phyloP scores from a whole-genome alignment of 345 rosid genomes.

The Corchorus capsularis region DNA sequence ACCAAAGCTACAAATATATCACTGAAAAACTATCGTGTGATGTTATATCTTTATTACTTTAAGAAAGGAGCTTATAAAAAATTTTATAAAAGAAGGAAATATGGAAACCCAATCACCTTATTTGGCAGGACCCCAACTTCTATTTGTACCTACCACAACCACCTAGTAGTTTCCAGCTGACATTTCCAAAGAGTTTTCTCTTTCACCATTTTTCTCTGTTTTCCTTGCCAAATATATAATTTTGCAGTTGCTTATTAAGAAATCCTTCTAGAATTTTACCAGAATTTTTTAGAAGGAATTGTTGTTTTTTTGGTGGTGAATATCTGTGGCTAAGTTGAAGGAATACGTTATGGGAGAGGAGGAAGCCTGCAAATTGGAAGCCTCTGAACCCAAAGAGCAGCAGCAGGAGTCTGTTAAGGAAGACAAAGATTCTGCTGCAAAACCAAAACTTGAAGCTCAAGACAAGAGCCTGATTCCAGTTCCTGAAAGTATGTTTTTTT shows the following conservation, averaged over 20 bases:
- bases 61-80: not conserved
- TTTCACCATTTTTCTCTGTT: not conserved
- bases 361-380: constrained; percentile 27
- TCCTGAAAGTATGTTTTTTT: constrained; percentile 25
- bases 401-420: constrained; percentile 11
- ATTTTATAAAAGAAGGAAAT: not conserved
- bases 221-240: not conserved
- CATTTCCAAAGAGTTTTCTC: constrained; percentile 3
- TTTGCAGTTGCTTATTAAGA: not conserved
- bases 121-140: constrained; percentile 9
- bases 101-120: not conserved
- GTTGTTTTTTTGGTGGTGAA: not conserved
- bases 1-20: not conserved
- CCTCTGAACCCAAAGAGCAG: constrained; percentile 21
- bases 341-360: constrained; percentile 42
- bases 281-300: not conserved
- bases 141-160: constrained; percentile 29
- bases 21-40: not conserved
- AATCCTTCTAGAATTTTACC: constrained; percentile 6
- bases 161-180: constrained; percentile 16
- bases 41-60: not conserved
- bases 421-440: constrained; percentile 7
- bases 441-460: not conserved
- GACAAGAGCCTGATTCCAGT: constrained; percentile 23
- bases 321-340: constrained; percentile 33